Evolutionary conservation across 129 eudicot species (phyloP), one percentile per base, ranked within the genome.

Genomic region (Silybum marianum): DNA sequence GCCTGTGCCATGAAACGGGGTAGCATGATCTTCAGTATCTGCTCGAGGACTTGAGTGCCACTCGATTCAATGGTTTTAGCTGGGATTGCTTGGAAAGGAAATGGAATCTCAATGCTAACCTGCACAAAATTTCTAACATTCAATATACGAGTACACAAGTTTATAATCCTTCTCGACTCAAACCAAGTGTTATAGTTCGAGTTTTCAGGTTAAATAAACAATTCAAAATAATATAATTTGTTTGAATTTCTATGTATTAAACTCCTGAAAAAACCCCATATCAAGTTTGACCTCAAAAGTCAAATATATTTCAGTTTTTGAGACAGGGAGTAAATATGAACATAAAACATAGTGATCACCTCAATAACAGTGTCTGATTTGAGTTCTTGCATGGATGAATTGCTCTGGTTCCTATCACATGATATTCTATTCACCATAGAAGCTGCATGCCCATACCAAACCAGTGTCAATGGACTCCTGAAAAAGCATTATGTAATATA

Each of bases 391-490:
- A 85, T 75, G n/a, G 85, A 77, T 28, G 93, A 90, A 80, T 76
- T 83, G 80, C 83, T 84, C 74, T 74, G 79, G 38, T 77, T 75
- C 81, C 83, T 78, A 84, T 85, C 91, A 74, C 91, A 95, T 66
- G 97, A 92, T 82, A 95, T 89, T 69, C 84, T 86, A 88, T 92
- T 95, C 91, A 86, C 94, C 98, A 95, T 92, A 24, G 91, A 92
- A 95, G 98, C 98, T 95, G 98, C 98, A 95, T 90, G 92, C 96
- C 97, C 90, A 92, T 82, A 95, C 91, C 88, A 94, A 95, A 90
- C 88, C 91, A 92, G 90, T 86, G 93, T 90, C 97, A 95, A 95
- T 84, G 94, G 75, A 84, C 85, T 92, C 98, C 98, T 95, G 97
- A 95, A 95, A 90, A 89, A 72, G 82, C 83, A 90, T 89, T 88